Conservation (phyloP, 257 asterid genomes). For the Solanum verrucosum region DNA sequence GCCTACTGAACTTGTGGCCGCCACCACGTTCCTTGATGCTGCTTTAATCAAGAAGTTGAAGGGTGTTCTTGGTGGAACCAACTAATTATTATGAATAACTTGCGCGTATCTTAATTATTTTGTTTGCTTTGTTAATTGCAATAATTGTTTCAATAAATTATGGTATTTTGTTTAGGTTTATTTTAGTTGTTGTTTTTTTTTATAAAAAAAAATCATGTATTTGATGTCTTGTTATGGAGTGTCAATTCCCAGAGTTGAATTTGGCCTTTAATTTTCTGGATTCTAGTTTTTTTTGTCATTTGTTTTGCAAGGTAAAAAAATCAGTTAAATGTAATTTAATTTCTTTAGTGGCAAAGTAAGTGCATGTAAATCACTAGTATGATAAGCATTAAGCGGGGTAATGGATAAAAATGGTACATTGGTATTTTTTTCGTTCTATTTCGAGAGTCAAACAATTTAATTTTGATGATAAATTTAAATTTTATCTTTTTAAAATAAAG, state of each 20-base stretch:
- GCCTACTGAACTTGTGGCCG: constrained; percentile 30
- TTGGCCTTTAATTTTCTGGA: neutral
- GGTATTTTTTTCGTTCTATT: too few species aligned
- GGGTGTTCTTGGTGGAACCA: constrained; percentile 40
- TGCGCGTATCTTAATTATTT: neutral
- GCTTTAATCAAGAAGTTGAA: constrained; percentile 48
- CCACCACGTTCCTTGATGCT: constrained; percentile 52
- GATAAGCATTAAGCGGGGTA: neutral
- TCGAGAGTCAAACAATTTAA: too few species aligned
- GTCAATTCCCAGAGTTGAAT: neutral
- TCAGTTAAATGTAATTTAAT: neutral
- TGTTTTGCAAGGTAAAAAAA: neutral
- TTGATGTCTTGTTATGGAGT: neutral
- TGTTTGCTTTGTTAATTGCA: neutral
- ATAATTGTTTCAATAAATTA: neutral
- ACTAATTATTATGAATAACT: neutral
- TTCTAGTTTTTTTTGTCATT: neutral
- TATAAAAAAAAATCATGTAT: neutral
- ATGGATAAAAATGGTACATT: neutral
- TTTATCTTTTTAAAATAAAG: too few species aligned
- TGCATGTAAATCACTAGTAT: neutral
- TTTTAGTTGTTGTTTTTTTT: neutral
- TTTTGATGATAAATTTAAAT: too few species aligned
- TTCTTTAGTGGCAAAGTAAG: neutral
- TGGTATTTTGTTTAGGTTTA: neutral